A percentile compares a stretch with the other conserved stretches of the same genome.
Evolutionary conservation across 2,329 filamentous ascomycete genomes (phyloP).

Genomic region (Xylaria sp.): DNA sequence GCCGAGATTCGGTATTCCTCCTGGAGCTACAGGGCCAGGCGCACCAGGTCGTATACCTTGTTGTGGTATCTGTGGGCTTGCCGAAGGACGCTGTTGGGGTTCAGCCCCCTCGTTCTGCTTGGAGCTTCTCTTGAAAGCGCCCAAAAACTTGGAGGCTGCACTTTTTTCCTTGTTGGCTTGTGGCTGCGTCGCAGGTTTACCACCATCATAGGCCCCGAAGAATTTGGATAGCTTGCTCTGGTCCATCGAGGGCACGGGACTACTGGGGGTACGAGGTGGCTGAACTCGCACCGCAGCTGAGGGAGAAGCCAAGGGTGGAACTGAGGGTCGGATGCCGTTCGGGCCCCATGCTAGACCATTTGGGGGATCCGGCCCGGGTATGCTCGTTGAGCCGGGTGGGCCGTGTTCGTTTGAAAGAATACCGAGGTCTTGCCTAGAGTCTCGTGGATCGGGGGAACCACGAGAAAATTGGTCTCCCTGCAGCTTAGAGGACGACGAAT

Average conservation of each 20-base stretch:
- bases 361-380: conserved; percentile 21
- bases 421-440: conserved; percentile 32
- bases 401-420: conserved; percentile 29
- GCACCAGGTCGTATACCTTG: conserved; percentile 24
- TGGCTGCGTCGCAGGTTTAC: conserved; percentile 34
- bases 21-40: conserved; percentile 1
- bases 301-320: conserved; percentile 16
- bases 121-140: conserved; percentile 46
- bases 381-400: conserved; percentile 20
- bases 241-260: conserved; percentile 40
- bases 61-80: conserved; percentile 36
- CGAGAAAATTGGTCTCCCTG: conserved; percentile 28
- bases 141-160: conserved; percentile 45
- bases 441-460: conserved; percentile 33
- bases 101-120: conserved; percentile 37
- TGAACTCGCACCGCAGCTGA: conserved; percentile 20
- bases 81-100: conserved; percentile 37
- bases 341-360: conserved; percentile 36
- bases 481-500: conserved; percentile 33
- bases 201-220: conserved; percentile 42
- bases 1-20: background rate
- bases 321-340: conserved; percentile 34
- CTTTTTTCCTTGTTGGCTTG: conserved; percentile 45
- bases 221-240: conserved; percentile 45
- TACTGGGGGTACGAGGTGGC: conserved; percentile 36